Evolutionary conservation across 108 stramenopile genomes (phyloP), one percentile per base, ranked within the genome.

Genomic region (Epithemia pelagica): DNA sequence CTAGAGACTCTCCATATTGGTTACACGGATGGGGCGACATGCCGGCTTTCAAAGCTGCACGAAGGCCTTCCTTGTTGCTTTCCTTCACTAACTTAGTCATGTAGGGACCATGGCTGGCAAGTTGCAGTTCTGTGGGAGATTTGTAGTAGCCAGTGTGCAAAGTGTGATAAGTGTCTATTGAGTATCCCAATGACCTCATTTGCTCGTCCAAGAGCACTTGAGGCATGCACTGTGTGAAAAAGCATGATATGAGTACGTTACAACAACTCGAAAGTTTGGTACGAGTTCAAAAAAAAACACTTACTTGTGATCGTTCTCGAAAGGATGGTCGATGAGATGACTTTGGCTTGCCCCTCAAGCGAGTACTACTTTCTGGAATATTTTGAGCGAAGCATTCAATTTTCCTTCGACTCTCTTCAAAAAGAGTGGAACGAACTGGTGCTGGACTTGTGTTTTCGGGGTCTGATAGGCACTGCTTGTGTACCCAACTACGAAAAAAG

Each of bases 1-100:
- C 67, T 20, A 87, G 61, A 19, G 84, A 85, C 59, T 90, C 89
- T 0, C 83, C 83, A 62, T 81, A 87, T 29, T 71, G 72, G 62
- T 93, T 93, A 74, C 89, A 91, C 2, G 89, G 86, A 59, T 87
- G 83, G 68, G 84, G 82, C 28, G 70, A 64, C 15, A 89, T 59
- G 2, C 89, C 89, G 26, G 61, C 24, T 29, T 64, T 62, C 32
- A 85, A 64, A 69, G 90, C 68, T 28, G 33, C 32, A 28, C 55
- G 62, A 3, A 87, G 72, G 26, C 51, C 31, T n/a, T 28, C 65
- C 24, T 67, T 66, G 69, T 91, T 74, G 58, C 79, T 76, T 59
- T 66, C 60, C 19, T 85, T 76, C 23, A 90, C 81, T 28, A 88
- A 78, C 18, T 68, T 32, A 10, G 89, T 80, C 37, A 89, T 57